These are phyloP conservation scores for Rutstroemia sp. DNA, from an alignment of 2,329 filamentous ascomycete species.

Conservation along the genomic window DNA sequence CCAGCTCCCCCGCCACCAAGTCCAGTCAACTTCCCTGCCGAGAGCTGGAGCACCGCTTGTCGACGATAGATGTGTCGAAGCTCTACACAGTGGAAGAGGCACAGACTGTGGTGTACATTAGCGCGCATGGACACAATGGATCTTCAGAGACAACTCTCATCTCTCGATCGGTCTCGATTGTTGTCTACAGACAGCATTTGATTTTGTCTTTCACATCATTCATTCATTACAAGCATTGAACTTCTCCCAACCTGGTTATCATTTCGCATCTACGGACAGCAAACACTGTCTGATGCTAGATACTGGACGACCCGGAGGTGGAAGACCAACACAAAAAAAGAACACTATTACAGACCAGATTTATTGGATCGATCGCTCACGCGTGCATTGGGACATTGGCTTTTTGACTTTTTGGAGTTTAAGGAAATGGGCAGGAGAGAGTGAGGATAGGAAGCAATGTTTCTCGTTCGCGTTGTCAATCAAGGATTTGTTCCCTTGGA, in stretches of 20 bases:
- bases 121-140: neutral
- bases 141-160: neutral
- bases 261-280: too few relatives aligned
- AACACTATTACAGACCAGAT: neutral
- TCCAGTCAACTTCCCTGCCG: constrained; percentile 52
- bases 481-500: too few relatives aligned
- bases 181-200: neutral
- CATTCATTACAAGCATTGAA: too few relatives aligned
- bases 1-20: constrained; percentile 59
- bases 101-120: constrained; percentile 1
- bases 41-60: constrained; percentile 39
- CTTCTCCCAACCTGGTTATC: too few relatives aligned
- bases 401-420: too few relatives aligned
- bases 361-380: neutral
- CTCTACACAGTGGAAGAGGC: neutral
- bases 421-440: too few relatives aligned
- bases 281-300: too few relatives aligned
- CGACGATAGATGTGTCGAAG: neutral
- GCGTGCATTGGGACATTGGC: neutral
- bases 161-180: neutral
- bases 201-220: too few relatives aligned
- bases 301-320: too few relatives aligned
- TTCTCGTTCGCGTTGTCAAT: too few relatives aligned
- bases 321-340: neutral
- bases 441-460: too few relatives aligned